Evolutionary conservation across 169 alveolate genomes (phyloP), one percentile per base, ranked within the genome.

Genomic region (Plasmodium blacklocki): DNA sequence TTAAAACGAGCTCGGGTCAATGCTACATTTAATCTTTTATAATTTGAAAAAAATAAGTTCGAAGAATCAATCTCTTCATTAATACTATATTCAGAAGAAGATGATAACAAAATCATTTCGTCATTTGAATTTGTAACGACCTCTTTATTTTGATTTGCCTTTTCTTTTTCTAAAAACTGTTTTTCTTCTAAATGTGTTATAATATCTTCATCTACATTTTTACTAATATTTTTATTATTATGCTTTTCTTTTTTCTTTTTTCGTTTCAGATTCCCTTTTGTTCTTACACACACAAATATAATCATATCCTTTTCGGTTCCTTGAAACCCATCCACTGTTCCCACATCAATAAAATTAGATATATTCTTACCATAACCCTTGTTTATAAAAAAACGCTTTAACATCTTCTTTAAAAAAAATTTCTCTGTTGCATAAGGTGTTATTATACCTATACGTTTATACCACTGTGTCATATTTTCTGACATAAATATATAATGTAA

Each of bases 261-360:
- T 62, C 43, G 68, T 49, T 58, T 83, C 8, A 83, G 29, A 21
- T 9, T 9, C 50, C 95, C 99, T 93, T 73, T 88, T 4, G 96
- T 94, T 39, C 96, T 73, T 19, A 94, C 96, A 18, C 96, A 73
- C 96, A 99, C 96, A 92, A 99, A 97, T 8, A 99, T 96, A 21
- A 99, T 97, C 12, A 98, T 95, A 83, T 98, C 99, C 80, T 98
- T 98, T 94, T 99, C 99, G 91, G 98, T 96, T 0, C 99, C 99
- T 94, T 99, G 99, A 92, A 97, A 98, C 4, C 99, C 99, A 93
- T 99, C 99, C 3, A 99, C 99, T 0, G 99, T 98, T 74, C 98
- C 96, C 2, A 98, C 98, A 89, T 99, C 99, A 5, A 98, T 95
- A 64, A 72, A 70, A 52, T 59, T 88, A 2, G 91, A 83, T 68